Percentiles rank a stretch among this genome's conserved stretches.
Evolutionary conservation across 2,329 filamentous ascomycete genomes (phyloP).

Genomic region (Xylariaceae sp.): DNA sequence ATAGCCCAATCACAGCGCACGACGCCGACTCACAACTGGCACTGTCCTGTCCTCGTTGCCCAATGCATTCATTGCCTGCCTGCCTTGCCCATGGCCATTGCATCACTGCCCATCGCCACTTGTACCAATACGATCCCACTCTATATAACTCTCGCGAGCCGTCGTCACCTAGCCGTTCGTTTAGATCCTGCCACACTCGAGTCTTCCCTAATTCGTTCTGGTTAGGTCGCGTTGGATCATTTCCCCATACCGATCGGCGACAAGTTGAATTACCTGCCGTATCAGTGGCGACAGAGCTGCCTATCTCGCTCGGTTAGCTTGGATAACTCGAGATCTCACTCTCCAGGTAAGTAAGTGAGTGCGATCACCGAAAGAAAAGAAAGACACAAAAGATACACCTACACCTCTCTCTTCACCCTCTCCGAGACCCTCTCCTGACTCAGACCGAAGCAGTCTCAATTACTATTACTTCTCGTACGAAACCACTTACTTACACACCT

Average conservation of each 20-base stretch:
- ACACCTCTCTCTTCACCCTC: not conserved
- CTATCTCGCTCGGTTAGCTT: not conserved
- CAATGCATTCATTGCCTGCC: no score
- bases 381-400: no score
- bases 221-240: not conserved
- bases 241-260: not conserved
- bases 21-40: no score
- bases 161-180: not conserved
- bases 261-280: no score
- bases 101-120: no score
- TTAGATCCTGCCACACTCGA: not conserved
- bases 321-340: not conserved
- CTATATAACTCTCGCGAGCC: not conserved
- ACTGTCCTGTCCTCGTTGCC: no score
- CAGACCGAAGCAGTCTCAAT: slow-evolving; percentile 3
- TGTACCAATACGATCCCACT: no score
- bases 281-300: not conserved
- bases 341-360: not conserved
- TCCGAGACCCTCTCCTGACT: slow-evolving; percentile 10
- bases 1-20: no score
- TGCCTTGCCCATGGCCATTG: no score
- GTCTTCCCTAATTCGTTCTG: not conserved
- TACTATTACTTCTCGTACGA: not conserved
- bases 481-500: no score
- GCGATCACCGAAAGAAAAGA: no score